These are phyloP conservation scores for Polyplosphaeria fusca DNA, from an alignment of 495 filamentous ascomycete species.

Conservation along the genomic window DNA sequence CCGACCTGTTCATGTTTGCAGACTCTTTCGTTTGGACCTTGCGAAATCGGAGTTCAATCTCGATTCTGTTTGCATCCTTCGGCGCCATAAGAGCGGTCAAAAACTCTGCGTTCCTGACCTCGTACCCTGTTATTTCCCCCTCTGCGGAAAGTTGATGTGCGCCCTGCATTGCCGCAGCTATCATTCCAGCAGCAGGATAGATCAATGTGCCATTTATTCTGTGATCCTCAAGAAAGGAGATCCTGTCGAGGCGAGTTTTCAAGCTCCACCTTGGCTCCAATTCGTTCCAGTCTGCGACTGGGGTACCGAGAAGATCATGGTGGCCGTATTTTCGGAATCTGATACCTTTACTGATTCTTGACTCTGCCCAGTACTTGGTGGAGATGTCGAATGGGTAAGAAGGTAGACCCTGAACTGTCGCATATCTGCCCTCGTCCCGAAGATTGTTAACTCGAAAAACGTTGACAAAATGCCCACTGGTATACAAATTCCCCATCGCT, in stretches of 20 bases:
- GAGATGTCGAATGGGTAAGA: constrained; percentile 13
- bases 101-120: not conserved
- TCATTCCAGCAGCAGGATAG: constrained; percentile 14
- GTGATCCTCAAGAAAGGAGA: constrained; percentile 1
- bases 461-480: not conserved
- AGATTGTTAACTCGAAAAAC: not conserved
- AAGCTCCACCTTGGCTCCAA: constrained; percentile 6
- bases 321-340: not conserved
- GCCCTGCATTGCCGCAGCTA: constrained; percentile 8
- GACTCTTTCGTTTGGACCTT: not conserved
- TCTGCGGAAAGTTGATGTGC: not conserved
- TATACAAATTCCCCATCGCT: not conserved
- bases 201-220: constrained; percentile 1
- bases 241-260: not conserved
- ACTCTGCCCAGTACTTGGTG: constrained; percentile 2
- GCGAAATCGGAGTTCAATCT: not conserved
- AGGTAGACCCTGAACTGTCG: too few relatives aligned
- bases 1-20: not conserved
- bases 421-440: too few relatives aligned
- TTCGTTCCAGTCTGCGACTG: not conserved
- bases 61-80: not conserved
- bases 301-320: not conserved
- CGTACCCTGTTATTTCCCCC: not conserved
- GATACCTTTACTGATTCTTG: not conserved
- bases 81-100: not conserved